Base-by-base conservation (phyloP, 352 stramenopile species). In the Aphanomyces invadans region DNA sequence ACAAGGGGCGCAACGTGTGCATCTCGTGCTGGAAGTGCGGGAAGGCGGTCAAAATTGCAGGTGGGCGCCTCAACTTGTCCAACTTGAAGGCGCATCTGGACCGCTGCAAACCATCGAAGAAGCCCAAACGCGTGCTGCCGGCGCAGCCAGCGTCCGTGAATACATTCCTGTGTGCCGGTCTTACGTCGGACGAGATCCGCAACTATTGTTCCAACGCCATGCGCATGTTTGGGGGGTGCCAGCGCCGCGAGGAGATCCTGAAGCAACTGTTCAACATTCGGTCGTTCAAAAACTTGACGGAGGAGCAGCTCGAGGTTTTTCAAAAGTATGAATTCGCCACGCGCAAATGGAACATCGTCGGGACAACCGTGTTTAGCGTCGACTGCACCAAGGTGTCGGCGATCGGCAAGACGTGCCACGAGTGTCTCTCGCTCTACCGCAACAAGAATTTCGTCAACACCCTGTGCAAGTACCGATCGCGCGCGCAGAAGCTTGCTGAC, bases 331-430 rank as follows among this genome's bases (percentile, higher is more conserved):
- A 62, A 21, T 62, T 62, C 25, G 53, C 15, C 25, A 62, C 54
- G 38, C 54, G 54, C 54, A 62, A 62, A 21, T 62, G 54, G 54
- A 62, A 62, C 25, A 62, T 62, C 29, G 25, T 62, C 25, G 54
- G 54, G 15, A 62, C 54, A 48, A 62, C 54, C 21, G 25, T 62
- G 15, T 62, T 62, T 21, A 31, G 15, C 25, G 54, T 62, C 15
- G 54, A 62, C 19, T 62, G 54, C 38, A 26, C 25, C 54, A 62
- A 62, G 25, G 54, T 62, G 17, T 26, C 15, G 19, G 38, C 31
- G 31, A 17, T 62, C 25, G 54, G 54, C 15, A 17, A 62, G 38
- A 62, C 54, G 21, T 62, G 54, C 38, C 15, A 17, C 15, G 54
- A 46, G 11, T 62, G 54, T 26, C 54, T 62, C 17, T 17, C 15